Conservation (phyloP, 2,329 filamentous ascomycete genomes). For the Huntiella abstrusa region DNA sequence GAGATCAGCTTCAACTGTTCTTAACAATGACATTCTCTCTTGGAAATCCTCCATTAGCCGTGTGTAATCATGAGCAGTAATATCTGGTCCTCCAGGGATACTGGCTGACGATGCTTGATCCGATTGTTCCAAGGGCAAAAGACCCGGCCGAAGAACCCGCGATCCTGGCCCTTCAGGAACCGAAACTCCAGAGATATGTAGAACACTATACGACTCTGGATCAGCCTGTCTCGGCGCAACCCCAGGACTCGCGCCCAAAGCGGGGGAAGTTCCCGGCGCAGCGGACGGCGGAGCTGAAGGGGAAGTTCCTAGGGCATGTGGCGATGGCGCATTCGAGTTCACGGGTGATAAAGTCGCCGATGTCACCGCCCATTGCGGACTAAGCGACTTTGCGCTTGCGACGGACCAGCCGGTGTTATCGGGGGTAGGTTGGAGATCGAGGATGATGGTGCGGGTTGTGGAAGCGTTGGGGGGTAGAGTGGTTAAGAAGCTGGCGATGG, state of each 20-base stretch:
- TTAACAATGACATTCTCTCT: slow-evolving; percentile 26
- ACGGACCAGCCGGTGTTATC: slow-evolving; percentile 32
- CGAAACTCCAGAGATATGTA: slow-evolving; percentile 7
- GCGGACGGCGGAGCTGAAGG: slow-evolving; percentile 23
- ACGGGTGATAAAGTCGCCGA: slow-evolving; percentile 27
- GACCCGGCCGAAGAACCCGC: not conserved
- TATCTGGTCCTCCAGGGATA: not conserved
- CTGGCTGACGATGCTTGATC: not conserved
- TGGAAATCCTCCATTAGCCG: slow-evolving; percentile 38
- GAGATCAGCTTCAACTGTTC: not conserved
- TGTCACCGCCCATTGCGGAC: slow-evolving; percentile 49
- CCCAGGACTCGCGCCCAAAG: slow-evolving; percentile 23
- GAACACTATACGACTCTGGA: slow-evolving; percentile 3
- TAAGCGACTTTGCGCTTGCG: slow-evolving; percentile 51
- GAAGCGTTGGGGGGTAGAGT: slow-evolving; percentile 31
- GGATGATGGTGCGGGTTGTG: slow-evolving; percentile 29
- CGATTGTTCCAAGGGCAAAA: not conserved
- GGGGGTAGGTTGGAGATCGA: slow-evolving; percentile 31
- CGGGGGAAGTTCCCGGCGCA: slow-evolving; percentile 34
- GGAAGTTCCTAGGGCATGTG: slow-evolving; percentile 24
- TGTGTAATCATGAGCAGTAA: slow-evolving; percentile 24
- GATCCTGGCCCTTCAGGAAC: not conserved
- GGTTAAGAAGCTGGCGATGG: slow-evolving; percentile 31
- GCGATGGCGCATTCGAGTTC: slow-evolving; percentile 17
- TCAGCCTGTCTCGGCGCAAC: slow-evolving; percentile 6